Evolutionary conservation across 768 basidiomycete species (phyloP).

Genomic region (Suillus paluster): DNA sequence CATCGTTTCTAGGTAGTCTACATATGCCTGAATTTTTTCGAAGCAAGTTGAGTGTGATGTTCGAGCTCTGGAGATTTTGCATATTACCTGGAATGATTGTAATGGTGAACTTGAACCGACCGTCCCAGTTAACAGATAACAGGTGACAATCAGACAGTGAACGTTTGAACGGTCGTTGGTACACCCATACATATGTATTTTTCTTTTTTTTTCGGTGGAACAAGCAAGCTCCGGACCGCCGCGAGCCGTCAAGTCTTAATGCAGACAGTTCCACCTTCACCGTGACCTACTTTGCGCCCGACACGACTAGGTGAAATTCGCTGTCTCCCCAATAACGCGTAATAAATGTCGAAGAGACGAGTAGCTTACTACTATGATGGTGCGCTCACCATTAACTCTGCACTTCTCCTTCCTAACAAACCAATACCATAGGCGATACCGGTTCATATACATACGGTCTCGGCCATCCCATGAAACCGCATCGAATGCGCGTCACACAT

Average conservation of each 20-base stretch:
- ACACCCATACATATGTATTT: too few species aligned
- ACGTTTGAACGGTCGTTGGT: not conserved
- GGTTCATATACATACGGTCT: constrained; percentile 82
- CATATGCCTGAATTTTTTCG: too few species aligned
- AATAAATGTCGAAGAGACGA: constrained; percentile 66
- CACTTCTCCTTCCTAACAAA: constrained; percentile 5
- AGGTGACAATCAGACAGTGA: not conserved
- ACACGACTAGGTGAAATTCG: not conserved
- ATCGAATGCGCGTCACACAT: constrained; percentile 92
- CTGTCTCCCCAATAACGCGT: not conserved
- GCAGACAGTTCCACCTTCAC: not conserved
- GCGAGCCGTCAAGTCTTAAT: not conserved
- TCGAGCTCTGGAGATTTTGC: too few species aligned
- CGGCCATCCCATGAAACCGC: constrained; percentile 96
- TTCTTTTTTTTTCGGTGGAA: not conserved
- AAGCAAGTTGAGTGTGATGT: too few species aligned
- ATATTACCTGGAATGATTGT: too few species aligned
- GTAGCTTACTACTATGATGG: constrained; percentile 85
- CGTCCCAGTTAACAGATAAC: not conserved
- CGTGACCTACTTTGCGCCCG: not conserved
- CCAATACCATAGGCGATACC: constrained; percentile 58
- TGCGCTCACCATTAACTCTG: constrained; percentile 35
- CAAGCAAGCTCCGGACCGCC: not conserved
- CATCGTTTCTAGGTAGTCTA: too few species aligned
- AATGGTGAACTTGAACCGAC: not conserved